phyloP scores from a whole-genome alignment of 2,329 filamentous ascomycete genomes.

The Alternaria infectoria region DNA sequence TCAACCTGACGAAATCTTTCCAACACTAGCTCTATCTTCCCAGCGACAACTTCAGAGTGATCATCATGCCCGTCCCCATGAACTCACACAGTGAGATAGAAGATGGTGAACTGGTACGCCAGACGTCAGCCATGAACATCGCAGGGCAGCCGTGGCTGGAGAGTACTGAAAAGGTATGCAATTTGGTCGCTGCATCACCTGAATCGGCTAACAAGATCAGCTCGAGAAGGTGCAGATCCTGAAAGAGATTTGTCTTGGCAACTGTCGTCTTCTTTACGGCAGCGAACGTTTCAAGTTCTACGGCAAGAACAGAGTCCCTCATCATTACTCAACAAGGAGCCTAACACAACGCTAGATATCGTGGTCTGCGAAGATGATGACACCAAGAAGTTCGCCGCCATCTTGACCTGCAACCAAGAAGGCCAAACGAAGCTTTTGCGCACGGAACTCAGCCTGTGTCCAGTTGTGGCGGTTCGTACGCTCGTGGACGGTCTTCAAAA shows the following conservation, averaged over 20 bases:
- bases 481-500: constrained; percentile 28
- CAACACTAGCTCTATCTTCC: background rate
- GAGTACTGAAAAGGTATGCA: constrained; percentile 7
- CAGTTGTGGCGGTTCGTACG: constrained; percentile 61
- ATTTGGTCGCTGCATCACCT: background rate
- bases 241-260: constrained; percentile 22
- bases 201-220: constrained; percentile 60
- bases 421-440: constrained; percentile 77
- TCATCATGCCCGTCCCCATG: background rate
- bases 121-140: background rate
- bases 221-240: constrained; percentile 55
- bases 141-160: constrained; percentile 2
- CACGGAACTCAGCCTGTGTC: constrained; percentile 73
- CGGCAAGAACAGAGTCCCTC: constrained; percentile 4
- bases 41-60: background rate
- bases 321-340: too few species aligned
- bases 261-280: constrained; percentile 38
- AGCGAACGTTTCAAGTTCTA: constrained; percentile 33
- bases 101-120: constrained; percentile 1
- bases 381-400: constrained; percentile 76
- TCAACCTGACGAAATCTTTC: background rate
- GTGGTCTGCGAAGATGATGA: constrained; percentile 15
- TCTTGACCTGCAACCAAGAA: constrained; percentile 89
- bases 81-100: background rate
- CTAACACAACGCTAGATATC: constrained; percentile 25